Percentiles rank a stretch among this genome's conserved stretches.
Evolutionary conservation across 495 filamentous ascomycete genomes (phyloP).

Genomic region (Letharia lupina): DNA sequence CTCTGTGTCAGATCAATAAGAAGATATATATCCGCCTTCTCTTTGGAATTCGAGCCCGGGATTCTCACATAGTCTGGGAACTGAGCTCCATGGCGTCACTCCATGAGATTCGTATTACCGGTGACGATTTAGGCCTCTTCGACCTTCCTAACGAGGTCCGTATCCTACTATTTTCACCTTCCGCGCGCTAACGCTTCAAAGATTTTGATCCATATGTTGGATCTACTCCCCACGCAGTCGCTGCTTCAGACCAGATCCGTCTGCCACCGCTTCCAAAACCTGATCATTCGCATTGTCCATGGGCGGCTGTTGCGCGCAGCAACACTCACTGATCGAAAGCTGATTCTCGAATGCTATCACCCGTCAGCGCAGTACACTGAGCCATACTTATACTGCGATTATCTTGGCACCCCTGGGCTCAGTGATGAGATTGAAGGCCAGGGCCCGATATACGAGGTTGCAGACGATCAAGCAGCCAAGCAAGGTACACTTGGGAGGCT

Average conservation of each 20-base stretch:
- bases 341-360: conserved; percentile 72
- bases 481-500: conserved; percentile 34
- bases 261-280: conserved; percentile 57
- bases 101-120: neutral
- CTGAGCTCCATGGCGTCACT: conserved; percentile 8
- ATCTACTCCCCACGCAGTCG: conserved; percentile 46
- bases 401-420: conserved; percentile 50
- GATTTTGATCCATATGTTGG: conserved; percentile 61
- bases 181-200: conserved; percentile 28
- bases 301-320: conserved; percentile 52
- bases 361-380: conserved; percentile 60
- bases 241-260: conserved; percentile 55
- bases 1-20: too few species aligned
- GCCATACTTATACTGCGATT: conserved; percentile 60
- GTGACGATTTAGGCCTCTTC: conserved; percentile 5
- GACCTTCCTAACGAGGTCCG: conserved; percentile 27
- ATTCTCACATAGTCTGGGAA: neutral
- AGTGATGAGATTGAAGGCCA: conserved; percentile 34
- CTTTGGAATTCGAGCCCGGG: neutral
- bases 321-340: conserved; percentile 47
- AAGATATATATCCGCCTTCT: neutral
- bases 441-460: conserved; percentile 36
- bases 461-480: conserved; percentile 19
- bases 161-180: neutral
- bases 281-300: conserved; percentile 60